Base-by-base conservation (phyloP, 169 alveolate species). In the Eimeria necatrix region DNA sequence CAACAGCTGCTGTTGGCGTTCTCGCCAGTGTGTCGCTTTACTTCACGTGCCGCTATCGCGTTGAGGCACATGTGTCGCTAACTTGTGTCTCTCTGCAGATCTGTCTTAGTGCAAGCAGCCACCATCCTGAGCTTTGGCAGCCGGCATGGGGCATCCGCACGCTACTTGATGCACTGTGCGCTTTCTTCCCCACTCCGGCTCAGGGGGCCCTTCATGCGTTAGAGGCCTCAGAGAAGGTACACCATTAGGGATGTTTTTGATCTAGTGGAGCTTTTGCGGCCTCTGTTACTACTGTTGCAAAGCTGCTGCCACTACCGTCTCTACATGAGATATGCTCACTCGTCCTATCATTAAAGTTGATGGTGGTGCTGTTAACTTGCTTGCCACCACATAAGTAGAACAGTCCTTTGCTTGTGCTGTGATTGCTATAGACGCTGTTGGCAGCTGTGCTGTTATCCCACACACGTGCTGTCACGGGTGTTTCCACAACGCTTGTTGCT, bases 141-240 rank as follows among this genome's bases (percentile, higher is more conserved):
- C 99, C 99, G 18, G 98, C 99, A 52, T 98, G 99, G 99, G 98
- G 98, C 56, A 97, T 98, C 84, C 96, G 98, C 70, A 98, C 98
- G 26, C 98, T 98, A 94, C 95, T 98, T 12, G 98, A 97, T 52
- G 99, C 98, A 22, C 97, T 98, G 7, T 96, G 98, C 46, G 98
- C 98, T 73, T 98, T 97, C 95, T 97, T 98, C 93, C 98, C 99
- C 64, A 96, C 98, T 0, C 97, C 97, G n/a, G 98, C 96, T 32
- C 95, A 91, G n/a, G 96, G 96, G 51, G 96, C 96, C 70, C 85
- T 95, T 22, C 96, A 78, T 20, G 84, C 96, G 10, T 56, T 95
- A 26, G 96, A 95, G 85, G 64, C 83, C 41, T 87, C 96, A 7
- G 95, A 84, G 51, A 87, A 94, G 95, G 96, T 94, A 24, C 46